These are phyloP conservation scores for Puccinia triticina DNA, from an alignment of 1,284 basidiomycete species.

Conservation along the genomic window DNA sequence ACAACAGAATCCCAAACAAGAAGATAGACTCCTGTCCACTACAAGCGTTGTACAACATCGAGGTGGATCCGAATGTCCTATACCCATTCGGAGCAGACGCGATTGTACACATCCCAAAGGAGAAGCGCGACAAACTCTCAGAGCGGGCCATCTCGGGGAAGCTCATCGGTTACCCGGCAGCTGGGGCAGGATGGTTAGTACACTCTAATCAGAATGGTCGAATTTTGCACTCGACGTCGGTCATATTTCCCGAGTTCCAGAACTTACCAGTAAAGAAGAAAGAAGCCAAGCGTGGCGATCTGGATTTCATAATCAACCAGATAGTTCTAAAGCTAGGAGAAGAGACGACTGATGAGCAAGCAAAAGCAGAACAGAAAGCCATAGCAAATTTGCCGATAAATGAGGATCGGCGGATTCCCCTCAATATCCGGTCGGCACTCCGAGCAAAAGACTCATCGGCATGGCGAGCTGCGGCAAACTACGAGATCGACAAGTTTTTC, in stretches of 20 bases:
- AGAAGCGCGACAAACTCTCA: too few relatives aligned
- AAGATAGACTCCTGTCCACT: neutral
- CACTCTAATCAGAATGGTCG: neutral
- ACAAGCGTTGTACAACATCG: too few relatives aligned
- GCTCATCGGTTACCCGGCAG: too few relatives aligned
- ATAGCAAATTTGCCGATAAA: neutral
- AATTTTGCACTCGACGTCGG: neutral
- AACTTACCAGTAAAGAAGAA: neutral
- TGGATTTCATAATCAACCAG: neutral
- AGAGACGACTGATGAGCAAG: neutral
- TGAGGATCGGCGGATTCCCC: neutral
- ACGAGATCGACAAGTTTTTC: too few relatives aligned
- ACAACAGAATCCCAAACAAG: neutral
- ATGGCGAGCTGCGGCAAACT: too few relatives aligned
- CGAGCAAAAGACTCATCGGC: too few relatives aligned
- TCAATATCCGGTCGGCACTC: too few relatives aligned
- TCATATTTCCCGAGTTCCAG: neutral
- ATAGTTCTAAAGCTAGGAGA: neutral
- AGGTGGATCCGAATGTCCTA: too few relatives aligned
- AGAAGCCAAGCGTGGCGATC: neutral
- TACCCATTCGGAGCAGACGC: too few relatives aligned
- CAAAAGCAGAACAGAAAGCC: neutral
- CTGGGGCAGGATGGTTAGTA: too few relatives aligned
- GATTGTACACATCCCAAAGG: too few relatives aligned
- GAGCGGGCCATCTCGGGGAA: too few relatives aligned